Evolutionary conservation across 768 basidiomycete genomes (phyloP).

Genomic region (Mrakia gelida): DNA sequence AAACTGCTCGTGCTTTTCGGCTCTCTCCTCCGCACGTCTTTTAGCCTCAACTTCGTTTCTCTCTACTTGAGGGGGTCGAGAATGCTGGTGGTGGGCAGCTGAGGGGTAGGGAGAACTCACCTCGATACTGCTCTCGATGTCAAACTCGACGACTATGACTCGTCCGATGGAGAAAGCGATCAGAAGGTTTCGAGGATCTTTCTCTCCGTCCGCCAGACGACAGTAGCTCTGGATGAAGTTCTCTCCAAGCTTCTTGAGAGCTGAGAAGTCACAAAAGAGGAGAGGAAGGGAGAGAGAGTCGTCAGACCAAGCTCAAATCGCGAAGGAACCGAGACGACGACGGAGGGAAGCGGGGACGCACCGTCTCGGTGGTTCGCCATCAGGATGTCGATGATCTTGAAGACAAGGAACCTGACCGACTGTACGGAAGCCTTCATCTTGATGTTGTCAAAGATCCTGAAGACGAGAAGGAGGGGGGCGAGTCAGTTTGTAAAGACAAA

Average conservation of each 20-base stretch:
- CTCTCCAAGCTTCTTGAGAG: constrained; percentile 65
- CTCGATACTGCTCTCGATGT: constrained; percentile 68
- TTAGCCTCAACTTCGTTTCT: too few relatives aligned
- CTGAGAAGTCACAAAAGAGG: constrained; percentile 44
- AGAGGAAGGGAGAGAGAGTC: not conserved
- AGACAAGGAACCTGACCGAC: constrained; percentile 73
- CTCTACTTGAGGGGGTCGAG: too few relatives aligned
- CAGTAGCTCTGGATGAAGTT: constrained; percentile 73
- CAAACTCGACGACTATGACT: constrained; percentile 84
- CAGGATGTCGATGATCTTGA: constrained; percentile 71
- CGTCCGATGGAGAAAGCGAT: constrained; percentile 81
- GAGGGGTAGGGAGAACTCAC: constrained; percentile 49
- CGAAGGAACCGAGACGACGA: not conserved
- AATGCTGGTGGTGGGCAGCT: not conserved
- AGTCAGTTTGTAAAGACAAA: not conserved
- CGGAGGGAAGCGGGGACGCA: constrained; percentile 42
- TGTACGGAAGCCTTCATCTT: constrained; percentile 78
- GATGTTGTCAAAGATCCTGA: constrained; percentile 70
- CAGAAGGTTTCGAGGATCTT: constrained; percentile 91
- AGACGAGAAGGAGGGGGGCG: not conserved
- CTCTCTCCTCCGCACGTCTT: too few relatives aligned
- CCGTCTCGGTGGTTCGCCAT: constrained; percentile 67
- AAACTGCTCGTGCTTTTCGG: not conserved
- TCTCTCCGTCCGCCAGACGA: constrained; percentile 82
- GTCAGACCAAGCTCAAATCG: constrained; percentile 1